Conservation (phyloP, 2,329 filamentous ascomycete species). For the Pestalotiopsis sp. region DNA sequence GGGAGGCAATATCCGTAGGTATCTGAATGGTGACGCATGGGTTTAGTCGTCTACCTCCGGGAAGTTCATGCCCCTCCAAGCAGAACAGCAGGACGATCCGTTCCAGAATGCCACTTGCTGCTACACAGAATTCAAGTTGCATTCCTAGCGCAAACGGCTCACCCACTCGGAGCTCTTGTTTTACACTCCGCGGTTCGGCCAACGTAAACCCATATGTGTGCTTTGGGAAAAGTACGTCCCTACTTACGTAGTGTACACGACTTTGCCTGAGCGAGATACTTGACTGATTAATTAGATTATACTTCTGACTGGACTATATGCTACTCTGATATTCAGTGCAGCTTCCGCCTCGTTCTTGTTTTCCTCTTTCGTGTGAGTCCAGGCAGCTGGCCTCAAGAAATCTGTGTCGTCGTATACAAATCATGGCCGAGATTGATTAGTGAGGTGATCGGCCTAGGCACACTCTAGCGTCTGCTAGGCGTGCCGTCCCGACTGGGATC, state of each 20-base stretch:
- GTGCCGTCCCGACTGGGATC: neutral
- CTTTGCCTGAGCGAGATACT: neutral
- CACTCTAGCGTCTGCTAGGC: neutral
- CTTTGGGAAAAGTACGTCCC: neutral
- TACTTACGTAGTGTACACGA: neutral
- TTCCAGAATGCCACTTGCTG: neutral
- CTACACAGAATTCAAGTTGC: neutral
- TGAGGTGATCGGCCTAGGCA: neutral
- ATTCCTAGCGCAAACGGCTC: slow-evolving; percentile 8
- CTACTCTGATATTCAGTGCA: too few species aligned
- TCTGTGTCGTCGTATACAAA: neutral
- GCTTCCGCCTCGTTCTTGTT: neutral
- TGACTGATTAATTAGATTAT: too few species aligned
- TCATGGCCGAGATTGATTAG: neutral
- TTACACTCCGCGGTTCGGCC: neutral
- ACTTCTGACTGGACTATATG: too few species aligned
- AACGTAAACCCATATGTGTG: neutral
- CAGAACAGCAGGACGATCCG: neutral
- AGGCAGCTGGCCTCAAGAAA: neutral
- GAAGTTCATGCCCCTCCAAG: neutral
- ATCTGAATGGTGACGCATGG: neutral
- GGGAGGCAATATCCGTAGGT: neutral
- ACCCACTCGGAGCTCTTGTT: neutral
- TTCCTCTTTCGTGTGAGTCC: neutral
- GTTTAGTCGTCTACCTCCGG: neutral